Percentiles rank a stretch among this genome's conserved stretches.
Conservation (phyloP, 2,329 filamentous ascomycete species). For the Aspergillus fischeri region DNA sequence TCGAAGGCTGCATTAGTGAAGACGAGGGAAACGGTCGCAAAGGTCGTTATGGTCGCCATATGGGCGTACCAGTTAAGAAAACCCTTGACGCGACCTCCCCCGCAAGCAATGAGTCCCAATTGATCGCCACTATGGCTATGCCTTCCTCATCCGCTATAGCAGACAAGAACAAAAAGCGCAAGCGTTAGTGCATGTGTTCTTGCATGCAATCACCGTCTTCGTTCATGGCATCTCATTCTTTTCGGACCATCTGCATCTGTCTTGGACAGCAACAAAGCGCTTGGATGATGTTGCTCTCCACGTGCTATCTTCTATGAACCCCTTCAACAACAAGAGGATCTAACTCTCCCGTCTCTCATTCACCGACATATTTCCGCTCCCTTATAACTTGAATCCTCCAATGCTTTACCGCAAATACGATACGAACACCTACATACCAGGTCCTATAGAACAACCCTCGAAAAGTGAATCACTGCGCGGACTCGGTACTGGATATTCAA, state of each 20-base stretch:
- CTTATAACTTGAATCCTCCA: slow-evolving; percentile 2
- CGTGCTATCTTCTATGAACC: background rate
- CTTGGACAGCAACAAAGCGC: background rate
- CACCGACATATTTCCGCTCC: slow-evolving; percentile 4
- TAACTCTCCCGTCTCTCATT: slow-evolving; percentile 3
- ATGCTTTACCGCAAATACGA: slow-evolving; percentile 5
- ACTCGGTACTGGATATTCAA: background rate
- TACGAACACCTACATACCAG: background rate
- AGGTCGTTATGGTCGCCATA: slow-evolving; percentile 75
- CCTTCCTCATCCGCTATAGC: slow-evolving; percentile 30
- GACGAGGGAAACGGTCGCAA: slow-evolving; percentile 97
- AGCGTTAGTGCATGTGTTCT: slow-evolving; percentile 45
- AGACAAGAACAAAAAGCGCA: slow-evolving; percentile 67
- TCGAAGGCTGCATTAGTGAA: slow-evolving; percentile 93
- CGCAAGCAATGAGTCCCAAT: slow-evolving; percentile 53
- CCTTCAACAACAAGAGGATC: background rate
- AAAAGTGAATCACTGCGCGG: background rate
- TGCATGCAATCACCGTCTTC: background rate
- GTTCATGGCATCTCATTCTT: background rate
- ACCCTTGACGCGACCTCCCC: slow-evolving; percentile 40
- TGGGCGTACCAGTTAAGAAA: slow-evolving; percentile 65
- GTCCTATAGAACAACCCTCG: background rate
- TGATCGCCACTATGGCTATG: slow-evolving; percentile 29
- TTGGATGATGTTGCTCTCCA: background rate
- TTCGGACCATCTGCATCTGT: background rate